phyloP scores from a whole-genome alignment of 352 stramenopile genomes.

The Globisporangium yorkense region DNA sequence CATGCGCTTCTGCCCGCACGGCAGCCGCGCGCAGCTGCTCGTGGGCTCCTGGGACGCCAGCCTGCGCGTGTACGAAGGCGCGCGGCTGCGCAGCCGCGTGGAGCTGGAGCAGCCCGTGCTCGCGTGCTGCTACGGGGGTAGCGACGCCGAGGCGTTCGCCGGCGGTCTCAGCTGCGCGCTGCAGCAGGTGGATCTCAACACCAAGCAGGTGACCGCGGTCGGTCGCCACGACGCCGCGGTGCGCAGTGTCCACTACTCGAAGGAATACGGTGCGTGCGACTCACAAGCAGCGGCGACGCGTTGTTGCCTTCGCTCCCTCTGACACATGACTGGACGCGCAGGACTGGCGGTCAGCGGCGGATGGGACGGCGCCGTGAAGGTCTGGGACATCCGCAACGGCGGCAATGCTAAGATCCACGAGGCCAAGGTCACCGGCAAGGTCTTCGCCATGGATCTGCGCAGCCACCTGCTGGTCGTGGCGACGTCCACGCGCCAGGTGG shows the following conservation, averaged over 20 bases:
- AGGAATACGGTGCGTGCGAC: slow-evolving; percentile 25
- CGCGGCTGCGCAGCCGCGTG: slow-evolving; percentile 41
- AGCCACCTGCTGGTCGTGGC: slow-evolving; percentile 54
- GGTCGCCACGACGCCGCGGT: slow-evolving; percentile 48
- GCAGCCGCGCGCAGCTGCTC: slow-evolving; percentile 48
- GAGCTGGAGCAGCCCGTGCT: slow-evolving; percentile 74
- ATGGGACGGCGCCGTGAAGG: slow-evolving; percentile 59
- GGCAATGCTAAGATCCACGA: slow-evolving; percentile 43
- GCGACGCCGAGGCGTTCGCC: slow-evolving; percentile 59
- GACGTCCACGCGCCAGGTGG: slow-evolving; percentile 48
- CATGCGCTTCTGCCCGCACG: slow-evolving; percentile 62
- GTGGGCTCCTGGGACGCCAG: slow-evolving; percentile 74
- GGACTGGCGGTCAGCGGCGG: slow-evolving; percentile 51
- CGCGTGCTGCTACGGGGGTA: slow-evolving; percentile 53
- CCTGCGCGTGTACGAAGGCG: slow-evolving; percentile 64
- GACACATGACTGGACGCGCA: background rate
- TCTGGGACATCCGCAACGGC: slow-evolving; percentile 66
- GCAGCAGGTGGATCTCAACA: slow-evolving; percentile 48
- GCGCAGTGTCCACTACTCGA: slow-evolving; percentile 50
- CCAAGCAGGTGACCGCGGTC: slow-evolving; percentile 25
- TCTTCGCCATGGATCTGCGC: slow-evolving; percentile 61
- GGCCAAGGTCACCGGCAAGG: slow-evolving; percentile 37
- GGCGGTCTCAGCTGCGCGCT: slow-evolving; percentile 68
- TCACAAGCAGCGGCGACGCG: background rate
- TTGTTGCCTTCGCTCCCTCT: background rate